Evolutionary conservation across 345 rosid species (phyloP), one percentile per base, ranked within the genome.

Genomic region (Sonneratia alba): DNA sequence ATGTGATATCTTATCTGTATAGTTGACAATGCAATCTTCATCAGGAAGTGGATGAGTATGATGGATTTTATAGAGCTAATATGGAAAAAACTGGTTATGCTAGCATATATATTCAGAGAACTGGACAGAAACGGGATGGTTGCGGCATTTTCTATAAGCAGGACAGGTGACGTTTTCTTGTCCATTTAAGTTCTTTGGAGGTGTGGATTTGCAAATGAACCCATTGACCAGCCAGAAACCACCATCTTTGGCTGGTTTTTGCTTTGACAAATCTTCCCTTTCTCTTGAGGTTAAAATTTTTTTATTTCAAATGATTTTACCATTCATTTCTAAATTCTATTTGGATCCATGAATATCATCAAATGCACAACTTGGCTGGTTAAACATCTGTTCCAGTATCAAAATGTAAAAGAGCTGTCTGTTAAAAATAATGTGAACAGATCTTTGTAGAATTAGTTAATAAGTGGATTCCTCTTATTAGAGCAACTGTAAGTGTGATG

Each of bases 1-100:
- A 27, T 5, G 21, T 37, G 8, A 9, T 22, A 43, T 21, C 43
- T 68, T 40, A 43, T 66, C 37, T 43, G 38, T 68, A 43, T 53
- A 32, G 42, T 77, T 71, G 70, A 61, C 73, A 62, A 38, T 74
- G 36, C 40, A 77, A 82, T 70, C 65, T 66, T 76, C 64, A 71
- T 65, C 91, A 92, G 98, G 98, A 95, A 84, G 75, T 95, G 83
- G 99, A 90, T 74, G 90, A 87, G 81, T 92, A 86, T 36, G 89
- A 89, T 74, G 82, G 81, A 72, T 95, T 86, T 83, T 92, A 92
- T 83, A 86, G 85, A 84, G 71, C 56, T 70, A 87, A 71, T n/a
- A 83, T 90, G 85, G 89, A 82, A 72, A 80, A 77, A 67, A 74
- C 68, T 68, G 97, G 97, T 7, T 95, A 92, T 77, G 85, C 92